Evolutionary conservation across 306 rosid species (phyloP).

Genomic region (Nissolia schottii): DNA sequence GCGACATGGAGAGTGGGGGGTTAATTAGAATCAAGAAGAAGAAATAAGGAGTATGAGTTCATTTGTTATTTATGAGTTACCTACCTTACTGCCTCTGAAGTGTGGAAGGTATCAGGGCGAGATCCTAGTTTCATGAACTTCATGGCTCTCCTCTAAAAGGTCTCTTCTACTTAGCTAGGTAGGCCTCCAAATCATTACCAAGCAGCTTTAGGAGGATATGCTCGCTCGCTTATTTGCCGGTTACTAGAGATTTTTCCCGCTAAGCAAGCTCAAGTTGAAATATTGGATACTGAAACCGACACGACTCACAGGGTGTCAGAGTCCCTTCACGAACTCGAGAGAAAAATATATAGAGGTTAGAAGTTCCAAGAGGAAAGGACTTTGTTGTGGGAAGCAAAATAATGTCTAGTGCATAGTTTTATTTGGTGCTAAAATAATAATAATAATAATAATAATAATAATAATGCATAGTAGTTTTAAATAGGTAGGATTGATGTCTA

Average conservation of each 20-base stretch:
- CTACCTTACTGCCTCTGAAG: constrained; percentile 77
- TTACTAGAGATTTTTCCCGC: constrained; percentile 35
- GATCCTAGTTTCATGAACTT: constrained; percentile 99
- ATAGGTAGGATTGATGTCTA: constrained; percentile 35
- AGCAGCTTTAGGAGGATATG: constrained; percentile 32
- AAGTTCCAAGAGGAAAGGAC: constrained; percentile 45
- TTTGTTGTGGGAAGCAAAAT: constrained; percentile 41
- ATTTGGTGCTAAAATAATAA: too few species aligned
- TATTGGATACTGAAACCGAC: constrained; percentile 24
- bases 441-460: too few species aligned
- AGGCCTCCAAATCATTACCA: constrained; percentile 40
- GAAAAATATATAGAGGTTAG: constrained; percentile 19
- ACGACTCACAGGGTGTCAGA: constrained; percentile 36
- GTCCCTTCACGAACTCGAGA: constrained; percentile 21
- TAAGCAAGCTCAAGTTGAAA: constrained; percentile 28
- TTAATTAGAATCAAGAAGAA: too few species aligned
- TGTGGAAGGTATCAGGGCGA: constrained; percentile 90
- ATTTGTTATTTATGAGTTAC: too few species aligned
- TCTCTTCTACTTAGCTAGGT: neutral
- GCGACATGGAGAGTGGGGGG: too few species aligned
- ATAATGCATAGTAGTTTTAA: constrained; percentile 44
- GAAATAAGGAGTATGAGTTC: too few species aligned
- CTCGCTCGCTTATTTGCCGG: constrained; percentile 28
- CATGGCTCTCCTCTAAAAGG: constrained; percentile 56
- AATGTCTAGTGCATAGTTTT: too few species aligned